These are phyloP conservation scores for Globisporangium irregulare DNA, from an alignment of 352 stramenopile species.

Conservation along the genomic window DNA sequence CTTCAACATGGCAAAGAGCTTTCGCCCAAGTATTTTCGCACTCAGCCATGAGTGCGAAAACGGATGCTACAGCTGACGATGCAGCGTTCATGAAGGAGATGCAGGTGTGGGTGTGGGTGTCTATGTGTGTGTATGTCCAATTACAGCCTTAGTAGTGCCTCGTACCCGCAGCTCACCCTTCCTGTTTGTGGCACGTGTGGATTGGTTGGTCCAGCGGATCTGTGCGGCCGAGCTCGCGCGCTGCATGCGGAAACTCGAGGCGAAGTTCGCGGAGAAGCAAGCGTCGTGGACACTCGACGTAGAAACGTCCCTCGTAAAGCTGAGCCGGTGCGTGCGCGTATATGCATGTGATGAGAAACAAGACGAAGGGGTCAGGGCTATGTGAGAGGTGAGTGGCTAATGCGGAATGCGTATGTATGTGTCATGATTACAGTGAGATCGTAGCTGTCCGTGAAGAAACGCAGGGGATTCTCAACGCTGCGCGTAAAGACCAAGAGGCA, in stretches of 20 bases:
- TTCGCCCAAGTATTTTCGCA: background rate
- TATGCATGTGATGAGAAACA: background rate
- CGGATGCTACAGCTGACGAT: background rate
- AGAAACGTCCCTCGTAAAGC: background rate
- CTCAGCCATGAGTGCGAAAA: background rate
- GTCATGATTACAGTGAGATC: constrained; percentile 8
- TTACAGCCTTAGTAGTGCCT: background rate
- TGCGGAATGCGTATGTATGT: background rate
- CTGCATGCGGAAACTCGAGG: constrained; percentile 15
- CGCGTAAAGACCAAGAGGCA: constrained; percentile 6
- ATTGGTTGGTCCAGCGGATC: constrained; percentile 5
- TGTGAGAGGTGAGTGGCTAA: background rate
- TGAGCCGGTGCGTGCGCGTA: background rate
- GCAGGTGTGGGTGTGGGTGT: background rate
- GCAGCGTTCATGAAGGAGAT: constrained; percentile 16
- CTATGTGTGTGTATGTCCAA: background rate
- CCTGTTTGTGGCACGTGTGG: background rate
- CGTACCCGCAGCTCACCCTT: background rate
- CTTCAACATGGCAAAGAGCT: background rate
- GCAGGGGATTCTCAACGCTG: constrained; percentile 1
- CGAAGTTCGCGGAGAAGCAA: constrained; percentile 8
- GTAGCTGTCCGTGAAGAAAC: constrained; percentile 9
- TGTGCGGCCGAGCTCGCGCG: constrained; percentile 19
- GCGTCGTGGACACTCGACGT: constrained; percentile 5
- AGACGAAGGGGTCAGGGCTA: background rate